These are phyloP conservation scores for Ormosia emarginata DNA, from an alignment of 306 rosid genomes.

Conservation along the genomic window DNA sequence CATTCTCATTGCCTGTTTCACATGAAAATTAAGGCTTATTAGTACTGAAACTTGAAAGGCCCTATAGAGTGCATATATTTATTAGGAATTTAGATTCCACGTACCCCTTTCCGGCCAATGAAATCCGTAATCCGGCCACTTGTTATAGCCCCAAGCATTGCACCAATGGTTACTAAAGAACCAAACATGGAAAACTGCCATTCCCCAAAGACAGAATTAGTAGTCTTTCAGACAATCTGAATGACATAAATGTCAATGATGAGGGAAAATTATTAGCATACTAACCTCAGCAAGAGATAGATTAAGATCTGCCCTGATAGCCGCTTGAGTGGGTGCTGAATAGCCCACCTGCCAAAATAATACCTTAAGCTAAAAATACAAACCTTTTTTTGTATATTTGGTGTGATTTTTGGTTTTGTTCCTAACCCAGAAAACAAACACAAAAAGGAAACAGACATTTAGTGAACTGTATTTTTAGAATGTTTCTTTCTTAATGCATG, in stretches of 20 bases:
- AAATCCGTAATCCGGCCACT: slow-evolving; percentile 66
- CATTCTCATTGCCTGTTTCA: slow-evolving; percentile 63
- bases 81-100: background rate
- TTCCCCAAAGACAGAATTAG: background rate
- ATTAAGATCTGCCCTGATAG: slow-evolving; percentile 37
- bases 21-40: background rate
- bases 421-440: slow-evolving; percentile 24
- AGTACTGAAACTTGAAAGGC: background rate
- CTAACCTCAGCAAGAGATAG: slow-evolving; percentile 40
- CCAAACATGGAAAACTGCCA: slow-evolving; percentile 82
- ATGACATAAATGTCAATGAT: background rate
- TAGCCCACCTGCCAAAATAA: slow-evolving; percentile 49
- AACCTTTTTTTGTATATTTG: background rate
- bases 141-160: slow-evolving; percentile 71
- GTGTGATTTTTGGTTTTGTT: slow-evolving; percentile 3
- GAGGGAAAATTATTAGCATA: background rate
- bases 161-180: slow-evolving; percentile 74
- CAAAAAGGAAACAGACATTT: slow-evolving; percentile 6
- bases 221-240: background rate
- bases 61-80: background rate
- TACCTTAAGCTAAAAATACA: slow-evolving; percentile 24
- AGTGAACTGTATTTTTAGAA: background rate
- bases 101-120: slow-evolving; percentile 71
- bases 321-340: slow-evolving; percentile 49
- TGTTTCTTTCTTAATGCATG: slow-evolving; percentile 6